Evolutionary conservation across 106 monocot species (phyloP), one percentile per base, ranked within the genome.

Genomic region (Cymbidium sinense): DNA sequence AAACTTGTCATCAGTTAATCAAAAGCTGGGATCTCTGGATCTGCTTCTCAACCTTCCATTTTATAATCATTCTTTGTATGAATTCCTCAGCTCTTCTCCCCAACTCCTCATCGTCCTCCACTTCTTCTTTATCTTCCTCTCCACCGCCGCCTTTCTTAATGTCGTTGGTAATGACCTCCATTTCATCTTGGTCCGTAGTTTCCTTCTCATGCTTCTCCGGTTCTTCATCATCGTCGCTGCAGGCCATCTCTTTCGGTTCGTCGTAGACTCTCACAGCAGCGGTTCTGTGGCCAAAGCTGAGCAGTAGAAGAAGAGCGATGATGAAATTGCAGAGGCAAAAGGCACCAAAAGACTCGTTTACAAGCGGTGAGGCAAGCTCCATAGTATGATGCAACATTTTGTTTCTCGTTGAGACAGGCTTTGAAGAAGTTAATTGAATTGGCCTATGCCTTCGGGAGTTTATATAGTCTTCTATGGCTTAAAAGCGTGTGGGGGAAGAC

Each of bases 241-340:
- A 71, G 17, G 67, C 67, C 1, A 10, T 2, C 19, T 18, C 71
- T 31, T 71, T 71, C 36, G 21, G 37, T 12, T 36, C 71, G 13
- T 21, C 71, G 58, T n/a, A 4, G 58, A 7, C 21, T 20, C 23
- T 58, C 23, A 8, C 21, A 23, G 58, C 58, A 23, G 58, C 58
- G 1, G 33, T n/a, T 3, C 71, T 37, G 8, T 37, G 37, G 20
- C 71, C 71, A 7, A 36, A 71, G 10, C 20, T 37, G 7, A 37
- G 34, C 71, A 71, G 34, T 31, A 71, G 37, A 37, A 71, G 34
- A 35, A 71, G 71, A 36, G 37, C 71, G 7, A 71, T 10, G 37
- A 71, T 71, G 36, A 71, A 37, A n/a, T 71, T 71, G 37, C 71
- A 71, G 37, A 71, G 71, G n/a, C 71, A 71, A 19, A 71, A 71